Base-by-base conservation (phyloP, 805 yeast genomes). In the Cephaloascus albidus region DNA sequence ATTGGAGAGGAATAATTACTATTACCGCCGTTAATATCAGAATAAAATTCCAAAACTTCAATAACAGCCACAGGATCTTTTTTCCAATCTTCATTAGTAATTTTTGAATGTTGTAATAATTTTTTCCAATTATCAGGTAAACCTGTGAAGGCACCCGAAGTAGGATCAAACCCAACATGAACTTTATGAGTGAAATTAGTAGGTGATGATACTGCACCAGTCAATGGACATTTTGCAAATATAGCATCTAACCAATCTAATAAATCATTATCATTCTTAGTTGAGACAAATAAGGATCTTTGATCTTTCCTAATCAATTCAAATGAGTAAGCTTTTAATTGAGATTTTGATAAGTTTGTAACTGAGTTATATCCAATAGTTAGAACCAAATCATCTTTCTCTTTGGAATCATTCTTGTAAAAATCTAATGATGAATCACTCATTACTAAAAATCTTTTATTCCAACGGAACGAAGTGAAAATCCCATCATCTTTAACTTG, bases 181-280 rank as follows among this genome's bases (percentile, higher is more conserved):
- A 89, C 96, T 53, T 81, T 85, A 57, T 94, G 98, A 10, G 95
- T 87, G 58, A 90, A 90, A 58, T 90, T 89, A 15, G 90, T 85
- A 5, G 99, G 99, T 32, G 80, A 81, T 3, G 97, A 88, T 10
- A 93, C 96, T 6, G 63, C 68, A 3, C 70, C 61, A 36, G 53
- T 65, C 49, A 74, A 62, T 1, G 89, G 89, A 49, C 87, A 81
- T 56, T 81, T 81, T 14, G 85, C 75, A 43, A 81, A 78, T 45
- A 89, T 85, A 10, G 87, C 82, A 60, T 89, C 97, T 40, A 89
- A 73, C 97, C 97, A 89, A 43, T 84, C 81, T 54, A 85, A 77
- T 45, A 85, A 70, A 43, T 90, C 97, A 42, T 77, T 74, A 50
- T 86, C 85, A 16, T 81, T 68, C 55, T 86, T 88, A 44, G 89